Percentiles rank a stretch among this genome's conserved stretches.
phyloP scores from a whole-genome alignment of 768 basidiomycete species.

The Phlegmacium glaucopus region DNA sequence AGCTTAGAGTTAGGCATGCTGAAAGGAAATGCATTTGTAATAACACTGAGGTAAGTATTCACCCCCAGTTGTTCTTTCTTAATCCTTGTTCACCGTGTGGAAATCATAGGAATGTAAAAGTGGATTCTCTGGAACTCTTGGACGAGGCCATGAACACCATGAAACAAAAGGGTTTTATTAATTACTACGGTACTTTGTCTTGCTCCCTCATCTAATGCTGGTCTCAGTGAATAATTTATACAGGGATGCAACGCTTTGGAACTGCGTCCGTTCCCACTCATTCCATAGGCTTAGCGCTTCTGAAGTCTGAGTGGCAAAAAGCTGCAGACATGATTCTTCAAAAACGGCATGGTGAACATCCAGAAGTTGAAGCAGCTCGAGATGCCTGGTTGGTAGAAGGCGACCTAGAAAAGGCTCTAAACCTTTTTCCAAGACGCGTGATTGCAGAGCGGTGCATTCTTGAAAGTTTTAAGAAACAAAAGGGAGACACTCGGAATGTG shows the following conservation, averaged over 20 bases:
- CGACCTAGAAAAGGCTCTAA: conserved; percentile 77
- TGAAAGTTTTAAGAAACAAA: conserved; percentile 83
- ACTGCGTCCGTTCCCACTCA: conserved; percentile 96
- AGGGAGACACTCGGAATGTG: conserved; percentile 74
- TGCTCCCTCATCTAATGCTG: conserved; percentile 2
- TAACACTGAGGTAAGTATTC: conserved; percentile 76
- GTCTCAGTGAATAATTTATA: conserved; percentile 2
- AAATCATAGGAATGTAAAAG: conserved; percentile 72
- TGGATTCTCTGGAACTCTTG: conserved; percentile 67
- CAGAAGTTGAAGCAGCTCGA: conserved; percentile 81
- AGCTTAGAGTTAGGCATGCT: conserved; percentile 92
- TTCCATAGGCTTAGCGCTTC: conserved; percentile 84
- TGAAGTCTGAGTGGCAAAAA: conserved; percentile 86
- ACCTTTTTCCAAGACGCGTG: conserved; percentile 84
- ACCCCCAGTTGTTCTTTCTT: neutral
- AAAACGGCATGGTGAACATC: conserved; percentile 86
- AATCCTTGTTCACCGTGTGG: neutral
- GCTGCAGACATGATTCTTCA: conserved; percentile 82
- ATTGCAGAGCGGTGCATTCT: conserved; percentile 92
- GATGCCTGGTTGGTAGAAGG: conserved; percentile 86
- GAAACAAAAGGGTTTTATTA: conserved; percentile 88
- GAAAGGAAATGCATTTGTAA: conserved; percentile 93
- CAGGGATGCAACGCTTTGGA: conserved; percentile 98
- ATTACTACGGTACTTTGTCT: conserved; percentile 80
- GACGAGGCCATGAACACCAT: conserved; percentile 75